Evolutionary conservation across 176 grass and related monocot genomes (phyloP), one percentile per base, ranked within the genome.

Genomic region (Aegilops sharonensis): DNA sequence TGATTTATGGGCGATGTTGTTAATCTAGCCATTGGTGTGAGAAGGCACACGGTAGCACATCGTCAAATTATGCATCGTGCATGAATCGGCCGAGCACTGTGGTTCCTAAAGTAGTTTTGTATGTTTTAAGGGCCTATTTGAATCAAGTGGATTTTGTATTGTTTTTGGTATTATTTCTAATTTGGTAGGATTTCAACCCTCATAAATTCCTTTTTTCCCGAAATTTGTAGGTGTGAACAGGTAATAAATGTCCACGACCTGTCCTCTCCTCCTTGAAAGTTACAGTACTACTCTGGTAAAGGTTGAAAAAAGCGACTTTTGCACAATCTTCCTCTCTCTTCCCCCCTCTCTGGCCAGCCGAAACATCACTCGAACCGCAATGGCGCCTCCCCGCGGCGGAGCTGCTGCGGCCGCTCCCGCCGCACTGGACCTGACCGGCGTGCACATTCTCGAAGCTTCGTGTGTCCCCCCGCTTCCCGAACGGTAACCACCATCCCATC

Each of bases 341-440:
- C 11, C 37, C 14, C 43, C 15, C 66, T 31, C 18, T 5, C 79
- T 15, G 52, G 50, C 47, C 42, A 64, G 31, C 25, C 48, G 52
- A 59, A 59, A 52, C 61, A 67, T 61, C 65, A 56, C 24, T 72
- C 34, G 14, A 69, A 31, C 63, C 8, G 86, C 78, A 72, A 88
- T 88, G 86, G 72, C 82, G 54, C 65, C 82, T 50, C 83, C 78
- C 62, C 40, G 77, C 86, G 90, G 72, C 72, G 86, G 81, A 21
- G 86, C 82, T 29, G 71, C 83, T 13, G 29, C 80, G 27, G 73
- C 79, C 64, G 69, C 72, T 8, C 43, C 86, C 80, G 77, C 85
- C 56, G 70, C 83, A 15, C 18, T 40, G 27, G 78, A 80, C 60
- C 50, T 81, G 77, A 17, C 85, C 25, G 43, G 50, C 63, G 37